Conservation (phyloP, 1,284 basidiomycete species). For the Cryptococcus neoformans region DNA sequence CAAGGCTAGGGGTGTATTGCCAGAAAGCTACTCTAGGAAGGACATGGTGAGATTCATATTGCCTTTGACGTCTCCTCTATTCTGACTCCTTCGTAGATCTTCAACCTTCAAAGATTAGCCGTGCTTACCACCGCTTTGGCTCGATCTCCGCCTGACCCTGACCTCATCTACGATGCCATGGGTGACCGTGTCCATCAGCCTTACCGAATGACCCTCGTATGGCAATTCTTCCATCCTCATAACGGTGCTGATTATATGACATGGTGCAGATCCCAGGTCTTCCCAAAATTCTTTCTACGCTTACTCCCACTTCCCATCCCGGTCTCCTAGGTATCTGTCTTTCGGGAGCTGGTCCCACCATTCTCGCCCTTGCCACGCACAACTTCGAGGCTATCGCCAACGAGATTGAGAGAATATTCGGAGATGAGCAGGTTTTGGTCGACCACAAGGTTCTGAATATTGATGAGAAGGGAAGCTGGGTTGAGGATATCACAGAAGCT, state of each 20-base stretch:
- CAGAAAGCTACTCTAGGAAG: slow-evolving; percentile 76
- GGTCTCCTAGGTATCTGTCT: slow-evolving; percentile 96
- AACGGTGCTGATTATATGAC: not conserved
- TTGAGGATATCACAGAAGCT: slow-evolving; percentile 31
- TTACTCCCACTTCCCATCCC: slow-evolving; percentile 85
- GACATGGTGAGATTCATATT: slow-evolving; percentile 68
- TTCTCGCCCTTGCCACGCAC: slow-evolving; percentile 88
- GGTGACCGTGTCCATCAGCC: slow-evolving; percentile 98
- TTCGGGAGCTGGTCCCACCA: slow-evolving; percentile 96
- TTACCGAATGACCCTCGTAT: slow-evolving; percentile 76
- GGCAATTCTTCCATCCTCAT: not conserved
- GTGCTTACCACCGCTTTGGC: slow-evolving; percentile 96
- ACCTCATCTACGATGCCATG: slow-evolving; percentile 98
- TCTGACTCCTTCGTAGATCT: slow-evolving; percentile 63
- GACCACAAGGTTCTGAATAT: slow-evolving; percentile 51
- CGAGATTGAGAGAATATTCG: slow-evolving; percentile 73
- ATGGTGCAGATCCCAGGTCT: slow-evolving; percentile 81
- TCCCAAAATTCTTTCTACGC: slow-evolving; percentile 79
- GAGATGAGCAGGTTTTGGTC: slow-evolving; percentile 67
- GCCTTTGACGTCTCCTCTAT: not conserved
- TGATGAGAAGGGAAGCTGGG: slow-evolving; percentile 48
- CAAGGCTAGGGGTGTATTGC: slow-evolving; percentile 85
- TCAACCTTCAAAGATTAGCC: slow-evolving; percentile 95
- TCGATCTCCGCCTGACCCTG: slow-evolving; percentile 84
- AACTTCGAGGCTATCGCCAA: slow-evolving; percentile 79